These are phyloP conservation scores for Colletotrichum sidae DNA, from an alignment of 2,329 filamentous ascomycete genomes.

Conservation along the genomic window DNA sequence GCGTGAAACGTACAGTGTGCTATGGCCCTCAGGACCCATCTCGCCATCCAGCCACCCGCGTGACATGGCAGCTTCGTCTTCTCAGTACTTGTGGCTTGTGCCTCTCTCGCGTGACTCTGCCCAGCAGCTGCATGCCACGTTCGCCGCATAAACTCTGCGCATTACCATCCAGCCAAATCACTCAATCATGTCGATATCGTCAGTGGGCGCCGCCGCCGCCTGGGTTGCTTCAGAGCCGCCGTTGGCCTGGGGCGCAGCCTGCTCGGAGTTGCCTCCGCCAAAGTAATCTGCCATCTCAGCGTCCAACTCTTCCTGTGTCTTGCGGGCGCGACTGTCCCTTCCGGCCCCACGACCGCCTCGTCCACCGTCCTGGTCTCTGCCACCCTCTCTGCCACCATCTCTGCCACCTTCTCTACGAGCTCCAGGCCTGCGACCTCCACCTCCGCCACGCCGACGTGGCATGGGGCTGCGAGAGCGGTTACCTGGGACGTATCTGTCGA, in stretches of 20 bases:
- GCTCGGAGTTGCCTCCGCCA: slow-evolving; percentile 55
- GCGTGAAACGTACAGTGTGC: background rate
- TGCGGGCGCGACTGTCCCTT: slow-evolving; percentile 72
- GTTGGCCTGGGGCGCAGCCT: slow-evolving; percentile 51
- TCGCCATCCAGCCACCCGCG: no score
- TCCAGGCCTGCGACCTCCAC: slow-evolving; percentile 63
- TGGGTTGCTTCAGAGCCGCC: slow-evolving; percentile 50
- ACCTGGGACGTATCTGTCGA: slow-evolving; percentile 84
- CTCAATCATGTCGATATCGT: slow-evolving; percentile 80
- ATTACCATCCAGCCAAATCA: slow-evolving; percentile 45
- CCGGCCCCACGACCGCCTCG: slow-evolving; percentile 8
- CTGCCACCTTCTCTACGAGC: slow-evolving; percentile 57
- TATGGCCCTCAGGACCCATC: no score
- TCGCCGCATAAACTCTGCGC: slow-evolving; percentile 5
- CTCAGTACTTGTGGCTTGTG: no score
- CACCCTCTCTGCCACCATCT: slow-evolving; percentile 55
- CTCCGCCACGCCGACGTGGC: slow-evolving; percentile 60
- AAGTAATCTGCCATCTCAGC: slow-evolving; percentile 99
- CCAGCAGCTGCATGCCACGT: slow-evolving; percentile 1
- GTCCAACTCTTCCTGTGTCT: slow-evolving; percentile 92
- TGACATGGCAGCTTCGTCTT: no score
- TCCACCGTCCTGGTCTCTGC: slow-evolving; percentile 49
- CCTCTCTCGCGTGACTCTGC: background rate
- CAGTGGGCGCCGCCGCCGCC: slow-evolving; percentile 49
- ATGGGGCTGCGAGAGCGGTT: slow-evolving; percentile 69